Evolutionary conservation across 2,329 filamentous ascomycete genomes (phyloP).

Genomic region (Geoglossum cookeanum): DNA sequence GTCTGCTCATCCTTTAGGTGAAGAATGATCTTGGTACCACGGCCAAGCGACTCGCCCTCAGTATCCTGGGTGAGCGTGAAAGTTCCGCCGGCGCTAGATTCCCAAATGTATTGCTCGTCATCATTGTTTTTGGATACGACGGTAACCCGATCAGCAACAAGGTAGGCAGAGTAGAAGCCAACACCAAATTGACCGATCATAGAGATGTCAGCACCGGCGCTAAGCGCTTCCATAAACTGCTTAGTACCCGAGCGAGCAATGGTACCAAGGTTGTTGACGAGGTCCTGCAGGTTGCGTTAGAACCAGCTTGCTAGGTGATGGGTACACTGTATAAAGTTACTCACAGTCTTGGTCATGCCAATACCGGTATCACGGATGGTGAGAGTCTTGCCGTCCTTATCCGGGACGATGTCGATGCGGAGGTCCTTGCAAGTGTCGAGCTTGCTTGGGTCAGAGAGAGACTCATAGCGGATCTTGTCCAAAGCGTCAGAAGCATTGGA

Average conservation of each 20-base stretch:
- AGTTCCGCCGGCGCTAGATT: constrained; percentile 91
- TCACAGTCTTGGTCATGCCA: constrained; percentile 99
- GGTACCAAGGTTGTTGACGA: constrained; percentile 99
- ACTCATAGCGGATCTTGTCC: constrained; percentile 99
- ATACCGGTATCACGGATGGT: constrained; percentile 97
- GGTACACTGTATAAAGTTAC: constrained; percentile 21
- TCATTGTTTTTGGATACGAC: constrained; percentile 99
- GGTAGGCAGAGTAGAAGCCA: constrained; percentile 99
- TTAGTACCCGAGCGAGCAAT: constrained; percentile 98
- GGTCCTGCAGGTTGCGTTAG: constrained; percentile 44
- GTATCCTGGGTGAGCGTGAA: constrained; percentile 87
- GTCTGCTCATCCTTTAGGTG: constrained; percentile 98
- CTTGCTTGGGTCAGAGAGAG: constrained; percentile 90
- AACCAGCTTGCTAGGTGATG: not conserved
- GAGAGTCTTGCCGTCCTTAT: constrained; percentile 94
- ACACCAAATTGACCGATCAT: constrained; percentile 99
- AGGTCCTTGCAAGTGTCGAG: constrained; percentile 96
- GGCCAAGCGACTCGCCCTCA: constrained; percentile 75
- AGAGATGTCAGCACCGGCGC: constrained; percentile 95
- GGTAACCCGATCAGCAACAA: constrained; percentile 89
- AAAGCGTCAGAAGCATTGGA: constrained; percentile 98
- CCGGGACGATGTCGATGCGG: constrained; percentile 94
- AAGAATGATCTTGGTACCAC: constrained; percentile 94
- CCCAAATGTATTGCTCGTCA: constrained; percentile 99
- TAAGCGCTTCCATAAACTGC: constrained; percentile 99